Base-by-base conservation (phyloP, 2,329 filamentous ascomycete species). In the Fusarium cyanostomum region DNA sequence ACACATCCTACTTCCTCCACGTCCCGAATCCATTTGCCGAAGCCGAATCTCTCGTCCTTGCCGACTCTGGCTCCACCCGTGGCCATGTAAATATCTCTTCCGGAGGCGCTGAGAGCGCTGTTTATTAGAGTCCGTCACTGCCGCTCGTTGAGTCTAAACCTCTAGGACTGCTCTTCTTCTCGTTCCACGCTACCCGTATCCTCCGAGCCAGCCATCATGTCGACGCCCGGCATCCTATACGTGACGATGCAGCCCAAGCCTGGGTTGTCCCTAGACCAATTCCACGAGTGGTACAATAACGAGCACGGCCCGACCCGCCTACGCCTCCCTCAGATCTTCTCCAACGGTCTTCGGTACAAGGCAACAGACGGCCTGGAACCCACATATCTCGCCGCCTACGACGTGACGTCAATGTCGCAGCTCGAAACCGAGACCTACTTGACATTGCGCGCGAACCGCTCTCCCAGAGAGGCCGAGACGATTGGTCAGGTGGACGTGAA, bases 231-330 rank as follows among this genome's bases (percentile, higher is more conserved):
- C 58, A 87, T 93, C 71, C 87, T 96, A 72, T 92, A 89, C 75
- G 92, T 96, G 68, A 93, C 91, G 13, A 96, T 96, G 89, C 88
- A 94, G 77, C 92, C 92, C 69, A 83, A 85, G 74, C 81, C 85
- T 55, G 84, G 83, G 66, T 82, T 92, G 69, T 81, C 88, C 52
- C 77, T 84, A 43, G 81, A 86, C 62, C 87, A 91, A 71, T 96
- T 96, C 78, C 90, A 96, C 77, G 92, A 96, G 74, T 94, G 92
- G 91, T 96, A 96, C 81, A 94, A 96, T 80, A 95, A 93, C 76
- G 92, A 96, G 79, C 92, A 96, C 78, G 92, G 92, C 51, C 92
- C 92, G 15, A 86, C 88, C 13, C 89, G 92, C 43, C 84, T 96
- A 7, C 89, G 92, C 44, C 79, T 96, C 12, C 86, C 91, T 5